These are phyloP conservation scores for Citrus maxima DNA, from an alignment of 345 rosid genomes.

Conservation along the genomic window DNA sequence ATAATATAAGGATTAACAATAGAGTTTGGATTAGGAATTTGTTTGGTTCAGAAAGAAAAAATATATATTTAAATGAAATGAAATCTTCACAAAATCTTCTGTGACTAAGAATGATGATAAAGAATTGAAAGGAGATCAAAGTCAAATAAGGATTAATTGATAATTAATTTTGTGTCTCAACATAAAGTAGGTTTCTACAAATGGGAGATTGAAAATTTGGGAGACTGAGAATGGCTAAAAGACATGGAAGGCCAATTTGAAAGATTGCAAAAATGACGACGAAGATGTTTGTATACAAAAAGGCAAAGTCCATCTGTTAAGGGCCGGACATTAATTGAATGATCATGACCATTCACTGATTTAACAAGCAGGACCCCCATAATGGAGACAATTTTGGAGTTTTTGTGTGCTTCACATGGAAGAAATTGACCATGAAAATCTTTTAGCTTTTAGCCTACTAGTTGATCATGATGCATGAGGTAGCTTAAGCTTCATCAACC, in stretches of 20 bases:
- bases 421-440: neutral
- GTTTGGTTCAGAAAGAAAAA: neutral
- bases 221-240: conserved; percentile 5
- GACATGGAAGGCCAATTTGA: conserved; percentile 9
- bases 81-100: conserved; percentile 22
- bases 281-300: neutral
- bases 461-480: neutral
- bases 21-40: conserved; percentile 11
- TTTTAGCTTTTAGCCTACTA: neutral
- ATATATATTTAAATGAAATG: conserved; percentile 2
- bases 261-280: conserved; percentile 13
- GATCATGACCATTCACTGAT: conserved; percentile 12
- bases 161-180: neutral
- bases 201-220: neutral
- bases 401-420: neutral
- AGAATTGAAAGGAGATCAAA: neutral
- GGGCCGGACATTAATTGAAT: neutral
- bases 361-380: conserved; percentile 6
- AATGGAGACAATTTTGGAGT: conserved; percentile 16
- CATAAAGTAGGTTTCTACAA: neutral
- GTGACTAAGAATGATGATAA: neutral
- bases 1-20: neutral
- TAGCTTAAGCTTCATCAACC: neutral
- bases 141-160: conserved; percentile 8
- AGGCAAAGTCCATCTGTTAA: conserved; percentile 3